Base-by-base conservation (phyloP, 2,329 filamentous ascomycete species). In the Esteya vermicola region DNA sequence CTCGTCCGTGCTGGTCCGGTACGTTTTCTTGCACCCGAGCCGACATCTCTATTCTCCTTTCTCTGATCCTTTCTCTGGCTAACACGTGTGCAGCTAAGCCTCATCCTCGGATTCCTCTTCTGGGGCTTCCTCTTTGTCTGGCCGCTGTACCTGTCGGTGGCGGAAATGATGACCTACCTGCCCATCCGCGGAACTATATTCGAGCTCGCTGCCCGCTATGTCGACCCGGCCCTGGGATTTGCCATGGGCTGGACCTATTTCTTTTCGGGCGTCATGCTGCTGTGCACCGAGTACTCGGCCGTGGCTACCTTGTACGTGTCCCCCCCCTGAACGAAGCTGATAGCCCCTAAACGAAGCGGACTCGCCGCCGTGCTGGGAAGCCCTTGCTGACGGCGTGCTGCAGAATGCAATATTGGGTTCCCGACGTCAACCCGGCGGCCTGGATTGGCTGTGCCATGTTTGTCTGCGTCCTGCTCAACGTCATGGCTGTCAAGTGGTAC, bases 181-280 rank as follows among this genome's bases (percentile, higher is more conserved):
- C 76, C 76, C 28, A 65, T 81, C 36, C 67, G 65, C 28, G 75
- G 75, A 46, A 71, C 70, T 3, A 78, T 78, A 52, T 68, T 80
- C 44, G 72, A 75, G 47, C 64, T 78, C 51, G 74, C 73, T 9
- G 73, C 74, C 16, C 64, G 74, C 48, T 81, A 72, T 68, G 72
- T 74, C 10, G 76, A 80, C 52, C 74, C 78, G 14, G 65, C 75
- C 10, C 59, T 75, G 16, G 74, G 75, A 27, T 78, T 79, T 49
- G 65, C 65, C 50, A 61, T 56, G n/a, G 60, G 58, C 23, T 62
- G 59, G 59, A 62, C 60, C 42, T 62, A 60, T 48, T 62, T 62
- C 45, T 50, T 61, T 31, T 60, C 60, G 47, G 57, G 61, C 41
- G 56, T 57, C 6, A 52, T 54, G 39, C 51, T 60, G 2, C 58